Percentiles rank a stretch among this genome's conserved stretches.
Conservation (phyloP, 768 basidiomycete genomes). For the Xerocomellus amylosporus region DNA sequence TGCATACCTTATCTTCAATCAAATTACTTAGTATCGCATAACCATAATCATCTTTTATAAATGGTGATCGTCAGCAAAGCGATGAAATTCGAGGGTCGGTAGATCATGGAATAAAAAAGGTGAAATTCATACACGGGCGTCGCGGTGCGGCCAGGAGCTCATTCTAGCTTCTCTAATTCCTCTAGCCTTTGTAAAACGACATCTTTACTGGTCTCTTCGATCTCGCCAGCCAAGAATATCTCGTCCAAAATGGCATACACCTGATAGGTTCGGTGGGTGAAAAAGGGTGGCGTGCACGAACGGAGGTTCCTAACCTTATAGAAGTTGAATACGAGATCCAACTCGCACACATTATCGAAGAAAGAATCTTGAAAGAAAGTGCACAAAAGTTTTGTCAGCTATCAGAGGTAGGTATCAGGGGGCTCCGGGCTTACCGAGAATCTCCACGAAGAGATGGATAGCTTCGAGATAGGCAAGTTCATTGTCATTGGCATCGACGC, state of each 20-base stretch:
- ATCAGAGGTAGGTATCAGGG: background rate
- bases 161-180: slow-evolving; percentile 91
- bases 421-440: slow-evolving; percentile 65
- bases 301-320: slow-evolving; percentile 65
- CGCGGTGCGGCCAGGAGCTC: slow-evolving; percentile 15
- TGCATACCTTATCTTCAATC: background rate
- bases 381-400: background rate
- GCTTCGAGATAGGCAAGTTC: slow-evolving; percentile 97
- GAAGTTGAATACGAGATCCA: slow-evolving; percentile 98
- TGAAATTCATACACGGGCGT: slow-evolving; percentile 6
- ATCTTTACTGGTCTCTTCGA: slow-evolving; percentile 97
- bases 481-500: slow-evolving; percentile 97
- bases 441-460: slow-evolving; percentile 97
- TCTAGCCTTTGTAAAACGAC: slow-evolving; percentile 90
- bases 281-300: background rate
- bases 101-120: slow-evolving; percentile 4
- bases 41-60: slow-evolving; percentile 1
- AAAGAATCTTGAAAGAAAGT: slow-evolving; percentile 68
- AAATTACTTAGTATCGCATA: background rate
- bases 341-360: slow-evolving; percentile 98
- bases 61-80: slow-evolving; percentile 10
- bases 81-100: slow-evolving; percentile 6
- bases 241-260: slow-evolving; percentile 99
- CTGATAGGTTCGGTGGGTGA: slow-evolving; percentile 36
- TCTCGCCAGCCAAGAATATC: slow-evolving; percentile 96